phyloP scores from a whole-genome alignment of 2,329 filamentous ascomycete genomes.

The Colletotrichum karsti region DNA sequence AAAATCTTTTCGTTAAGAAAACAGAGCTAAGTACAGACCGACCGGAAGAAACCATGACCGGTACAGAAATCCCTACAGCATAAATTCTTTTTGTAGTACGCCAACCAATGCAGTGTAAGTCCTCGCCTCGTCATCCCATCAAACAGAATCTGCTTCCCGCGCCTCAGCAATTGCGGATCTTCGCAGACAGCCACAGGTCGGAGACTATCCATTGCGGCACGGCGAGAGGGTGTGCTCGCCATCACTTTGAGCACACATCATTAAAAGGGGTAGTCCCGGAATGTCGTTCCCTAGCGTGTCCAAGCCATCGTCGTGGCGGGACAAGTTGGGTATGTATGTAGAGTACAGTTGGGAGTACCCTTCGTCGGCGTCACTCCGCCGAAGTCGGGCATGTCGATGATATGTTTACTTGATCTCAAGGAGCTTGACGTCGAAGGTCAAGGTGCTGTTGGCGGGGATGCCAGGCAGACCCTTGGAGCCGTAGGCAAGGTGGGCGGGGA shows the following conservation, averaged over 20 bases:
- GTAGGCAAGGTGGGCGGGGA: slow-evolving; percentile 89
- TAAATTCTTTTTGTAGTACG: slow-evolving; percentile 51
- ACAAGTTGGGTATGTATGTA: slow-evolving; percentile 16
- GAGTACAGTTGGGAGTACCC: slow-evolving; percentile 19
- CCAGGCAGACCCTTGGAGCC: slow-evolving; percentile 84
- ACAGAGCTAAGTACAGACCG: slow-evolving; percentile 25
- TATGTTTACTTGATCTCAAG: slow-evolving; percentile 79
- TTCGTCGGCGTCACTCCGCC: slow-evolving; percentile 19
- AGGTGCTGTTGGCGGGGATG: slow-evolving; percentile 89
- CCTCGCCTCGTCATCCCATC: slow-evolving; percentile 59
- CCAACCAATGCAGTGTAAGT: slow-evolving; percentile 60
- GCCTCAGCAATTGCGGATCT: slow-evolving; percentile 46
- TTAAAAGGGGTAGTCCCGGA: slow-evolving; percentile 28
- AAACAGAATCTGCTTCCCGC: slow-evolving; percentile 48
- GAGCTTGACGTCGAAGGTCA: slow-evolving; percentile 92
- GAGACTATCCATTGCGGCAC: slow-evolving; percentile 53
- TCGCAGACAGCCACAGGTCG: slow-evolving; percentile 54
- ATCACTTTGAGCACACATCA: slow-evolving; percentile 25
- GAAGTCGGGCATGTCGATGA: neutral
- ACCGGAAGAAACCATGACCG: slow-evolving; percentile 29
- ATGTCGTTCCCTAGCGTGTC: slow-evolving; percentile 9
- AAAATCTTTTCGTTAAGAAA: slow-evolving; percentile 17
- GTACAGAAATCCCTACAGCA: slow-evolving; percentile 28
- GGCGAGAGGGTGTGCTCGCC: slow-evolving; percentile 39
- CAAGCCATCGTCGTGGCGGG: slow-evolving; percentile 10